Evolutionary conservation across 1,284 basidiomycete genomes (phyloP).

Genomic region (Ganoderma meredithae): DNA sequence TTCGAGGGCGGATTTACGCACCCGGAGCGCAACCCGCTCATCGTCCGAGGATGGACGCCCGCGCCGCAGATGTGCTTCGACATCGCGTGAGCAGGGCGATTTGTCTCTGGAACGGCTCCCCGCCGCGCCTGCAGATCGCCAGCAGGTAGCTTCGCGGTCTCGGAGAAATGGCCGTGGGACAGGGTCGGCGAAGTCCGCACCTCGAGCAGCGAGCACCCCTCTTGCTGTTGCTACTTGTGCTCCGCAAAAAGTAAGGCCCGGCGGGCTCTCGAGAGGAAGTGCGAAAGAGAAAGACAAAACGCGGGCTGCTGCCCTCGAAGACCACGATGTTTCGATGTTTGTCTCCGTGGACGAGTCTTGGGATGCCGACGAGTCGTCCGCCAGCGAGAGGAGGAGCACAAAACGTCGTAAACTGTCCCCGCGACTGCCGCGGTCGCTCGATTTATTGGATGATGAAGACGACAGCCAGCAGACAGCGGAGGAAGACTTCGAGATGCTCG

Average conservation of each 20-base stretch:
- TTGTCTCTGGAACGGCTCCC: constrained; percentile 11
- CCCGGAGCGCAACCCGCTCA: constrained; percentile 11
- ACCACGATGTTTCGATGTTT: constrained; percentile 17
- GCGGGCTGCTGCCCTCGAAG: background rate
- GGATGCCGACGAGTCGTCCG: constrained; percentile 1
- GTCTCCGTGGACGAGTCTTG: constrained; percentile 6
- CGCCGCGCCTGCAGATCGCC: constrained; percentile 13
- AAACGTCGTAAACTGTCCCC: constrained; percentile 29
- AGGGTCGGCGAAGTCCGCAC: background rate
- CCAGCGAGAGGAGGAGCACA: constrained; percentile 14
- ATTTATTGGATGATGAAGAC: constrained; percentile 13
- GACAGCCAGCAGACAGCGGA: constrained; percentile 21
- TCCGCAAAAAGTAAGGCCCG: background rate
- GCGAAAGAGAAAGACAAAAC: constrained; percentile 21
- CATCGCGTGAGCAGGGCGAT: constrained; percentile 15
- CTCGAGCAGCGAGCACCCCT: background rate
- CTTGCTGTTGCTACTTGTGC: constrained; percentile 9
- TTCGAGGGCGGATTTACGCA: constrained; percentile 11
- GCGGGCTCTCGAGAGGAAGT: constrained; percentile 3
- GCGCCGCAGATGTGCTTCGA: constrained; percentile 20
- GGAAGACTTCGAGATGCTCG: constrained; percentile 45
- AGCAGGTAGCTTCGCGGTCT: constrained; percentile 10
- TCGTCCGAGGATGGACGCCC: constrained; percentile 6
- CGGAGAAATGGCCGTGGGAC: background rate
- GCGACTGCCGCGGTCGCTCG: constrained; percentile 6